Conservation (phyloP, 768 basidiomycete genomes). For the Mycena crocata region DNA sequence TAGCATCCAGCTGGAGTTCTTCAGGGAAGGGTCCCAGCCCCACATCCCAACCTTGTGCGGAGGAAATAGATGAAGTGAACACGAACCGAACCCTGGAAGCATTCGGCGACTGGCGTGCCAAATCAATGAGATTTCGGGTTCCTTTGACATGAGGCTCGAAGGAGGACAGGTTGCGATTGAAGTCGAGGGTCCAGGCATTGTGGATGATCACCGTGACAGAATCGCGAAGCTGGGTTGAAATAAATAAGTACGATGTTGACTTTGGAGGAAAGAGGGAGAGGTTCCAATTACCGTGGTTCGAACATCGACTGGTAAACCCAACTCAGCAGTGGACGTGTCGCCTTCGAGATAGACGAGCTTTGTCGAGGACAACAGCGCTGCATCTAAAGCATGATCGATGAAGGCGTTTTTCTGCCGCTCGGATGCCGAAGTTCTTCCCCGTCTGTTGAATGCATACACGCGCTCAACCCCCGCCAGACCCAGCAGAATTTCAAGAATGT, state of each 20-base stretch:
- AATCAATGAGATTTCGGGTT: conserved; percentile 54
- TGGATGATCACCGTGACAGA: conserved; percentile 48
- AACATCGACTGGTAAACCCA: conserved; percentile 36
- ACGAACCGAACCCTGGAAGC: conserved; percentile 40
- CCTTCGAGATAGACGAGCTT: conserved; percentile 45
- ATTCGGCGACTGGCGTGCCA: conserved; percentile 41
- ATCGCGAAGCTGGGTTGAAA: conserved; percentile 36
- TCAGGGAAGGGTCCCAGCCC: conserved; percentile 47
- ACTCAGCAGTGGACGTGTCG: conserved; percentile 33
- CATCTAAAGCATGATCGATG: conserved; percentile 21
- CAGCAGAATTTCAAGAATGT: conserved; percentile 36
- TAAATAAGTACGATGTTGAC: background rate
- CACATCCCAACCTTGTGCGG: conserved; percentile 41
- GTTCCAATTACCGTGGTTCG: conserved; percentile 37
- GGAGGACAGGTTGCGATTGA: conserved; percentile 55
- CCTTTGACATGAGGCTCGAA: conserved; percentile 58
- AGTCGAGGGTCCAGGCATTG: conserved; percentile 62
- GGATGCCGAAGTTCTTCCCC: background rate
- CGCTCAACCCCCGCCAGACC: conserved; percentile 13
- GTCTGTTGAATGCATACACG: conserved; percentile 50
- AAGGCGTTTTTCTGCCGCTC: conserved; percentile 23
- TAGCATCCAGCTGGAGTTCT: conserved; percentile 42
- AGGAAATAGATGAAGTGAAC: conserved; percentile 52
- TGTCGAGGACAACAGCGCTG: conserved; percentile 2
- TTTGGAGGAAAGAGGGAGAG: conserved; percentile 1